phyloP scores from a whole-genome alignment of 495 filamentous ascomycete species.

The Hyaloscypha finlandica region DNA sequence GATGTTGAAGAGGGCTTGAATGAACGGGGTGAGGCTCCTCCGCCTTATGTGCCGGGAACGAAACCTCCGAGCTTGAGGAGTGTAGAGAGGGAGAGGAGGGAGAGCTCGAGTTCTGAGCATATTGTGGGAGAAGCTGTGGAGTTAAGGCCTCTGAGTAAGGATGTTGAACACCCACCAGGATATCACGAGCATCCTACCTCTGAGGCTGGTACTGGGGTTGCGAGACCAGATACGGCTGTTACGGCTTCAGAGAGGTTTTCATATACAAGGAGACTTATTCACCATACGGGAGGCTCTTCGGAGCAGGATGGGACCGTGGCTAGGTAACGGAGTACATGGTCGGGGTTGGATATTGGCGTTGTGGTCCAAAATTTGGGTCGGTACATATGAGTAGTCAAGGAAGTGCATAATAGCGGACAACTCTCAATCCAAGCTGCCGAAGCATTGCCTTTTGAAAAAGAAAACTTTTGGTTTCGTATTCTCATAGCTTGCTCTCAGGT shows the following conservation, averaged over 20 bases:
- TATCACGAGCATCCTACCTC: conserved; percentile 20
- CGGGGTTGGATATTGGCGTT: neutral
- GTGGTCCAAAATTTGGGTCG: neutral
- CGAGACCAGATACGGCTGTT: conserved; percentile 20
- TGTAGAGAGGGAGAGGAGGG: conserved; percentile 5
- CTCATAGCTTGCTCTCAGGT: neutral
- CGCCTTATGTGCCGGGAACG: conserved; percentile 47
- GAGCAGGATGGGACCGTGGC: neutral
- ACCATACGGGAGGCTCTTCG: conserved; percentile 4
- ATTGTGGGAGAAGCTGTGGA: conserved; percentile 21
- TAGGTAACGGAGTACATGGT: neutral
- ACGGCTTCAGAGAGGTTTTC: conserved; percentile 19
- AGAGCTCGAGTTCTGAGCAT: neutral
- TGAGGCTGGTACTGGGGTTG: conserved; percentile 8
- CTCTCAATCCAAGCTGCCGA: neutral
- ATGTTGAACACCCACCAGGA: conserved; percentile 9
- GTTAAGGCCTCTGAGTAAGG: conserved; percentile 12
- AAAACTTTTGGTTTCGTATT: neutral
- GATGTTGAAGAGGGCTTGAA: conserved; percentile 48
- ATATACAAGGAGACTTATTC: conserved; percentile 11
- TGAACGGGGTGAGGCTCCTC: conserved; percentile 59
- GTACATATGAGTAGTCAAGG: neutral
- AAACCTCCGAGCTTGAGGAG: conserved; percentile 33
- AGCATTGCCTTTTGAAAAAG: neutral
- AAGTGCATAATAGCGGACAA: neutral